Evolutionary conservation across 371 early-diverging fungal species (phyloP), one percentile per base, ranked within the genome.

Genomic region (Mucor lusitanicus): DNA sequence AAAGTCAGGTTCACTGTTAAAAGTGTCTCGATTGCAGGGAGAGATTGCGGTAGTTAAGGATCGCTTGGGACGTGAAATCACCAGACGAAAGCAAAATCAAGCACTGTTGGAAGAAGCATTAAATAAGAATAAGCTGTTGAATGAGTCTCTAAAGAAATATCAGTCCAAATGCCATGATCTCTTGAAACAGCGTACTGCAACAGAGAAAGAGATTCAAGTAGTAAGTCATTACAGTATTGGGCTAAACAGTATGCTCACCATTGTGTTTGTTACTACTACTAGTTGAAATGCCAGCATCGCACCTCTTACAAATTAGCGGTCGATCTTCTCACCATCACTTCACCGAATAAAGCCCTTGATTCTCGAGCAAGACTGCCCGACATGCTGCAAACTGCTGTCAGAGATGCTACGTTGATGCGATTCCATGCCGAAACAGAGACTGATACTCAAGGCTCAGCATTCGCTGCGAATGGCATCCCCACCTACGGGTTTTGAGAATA

Each of bases 1-100:
- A 1, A 63, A 72, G 27, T 37, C 35, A 5, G 33, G 48, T 6
- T 61, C 61, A 2, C 37, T 61, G 15, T 7, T 32, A 12, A 61
- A 74, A 21, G 8, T 71, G 6, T 61, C 57, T 6, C 67, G 72
- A 13, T 39, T 74, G 17, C 68, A 68, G 33, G 78, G 78, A 6
- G 71, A 78, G 61, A 74, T 76, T 8, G 75, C 73, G 33, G 78
- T 81, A 2, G 64, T 81, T 3, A 78, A 81, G 50, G 76, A 72
- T 39, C 65, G 78, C 6, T 68, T 81, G 13, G 75, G 72, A 1
- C 67, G 73, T 25, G 81, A 81, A 54, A 81, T 75, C n/a, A 53
- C 73, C 6, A 53, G 71, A 37, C 56, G 77, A 32, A 75, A 76
- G 21, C 66, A 62, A 33, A 48, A 69, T 19, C 75, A 77, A 35